These are phyloP conservation scores for Chlamydomonas asymmetrica DNA, from an alignment of 139 green algal genomes.

Conservation along the genomic window DNA sequence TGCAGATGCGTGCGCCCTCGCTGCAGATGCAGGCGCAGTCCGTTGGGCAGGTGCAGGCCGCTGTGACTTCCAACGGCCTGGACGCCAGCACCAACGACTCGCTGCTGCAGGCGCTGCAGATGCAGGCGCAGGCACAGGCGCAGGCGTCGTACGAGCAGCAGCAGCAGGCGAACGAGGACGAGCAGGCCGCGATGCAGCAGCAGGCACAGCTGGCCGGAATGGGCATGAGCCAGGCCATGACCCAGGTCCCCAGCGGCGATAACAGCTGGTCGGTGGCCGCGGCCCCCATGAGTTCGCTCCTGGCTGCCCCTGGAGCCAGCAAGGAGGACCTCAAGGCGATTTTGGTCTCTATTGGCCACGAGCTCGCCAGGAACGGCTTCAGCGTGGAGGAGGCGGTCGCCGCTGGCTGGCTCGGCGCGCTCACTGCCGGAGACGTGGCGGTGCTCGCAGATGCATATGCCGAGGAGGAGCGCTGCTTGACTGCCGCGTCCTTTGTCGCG, in stretches of 20 bases:
- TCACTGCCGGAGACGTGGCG: conserved; percentile 18
- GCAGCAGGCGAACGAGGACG: not conserved
- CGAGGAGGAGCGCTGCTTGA: conserved; percentile 23
- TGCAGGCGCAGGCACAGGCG: not conserved
- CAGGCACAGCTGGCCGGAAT: not conserved
- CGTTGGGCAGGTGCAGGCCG: not conserved
- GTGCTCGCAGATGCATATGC: conserved; percentile 30
- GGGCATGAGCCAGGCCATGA: not conserved
- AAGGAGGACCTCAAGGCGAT: conserved; percentile 28
- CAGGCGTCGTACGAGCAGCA: not conserved
- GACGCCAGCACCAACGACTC: not conserved
- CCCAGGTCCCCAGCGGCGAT: no score
- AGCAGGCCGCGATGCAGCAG: not conserved
- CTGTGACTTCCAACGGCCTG: not conserved
- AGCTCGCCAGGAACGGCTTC: conserved; percentile 35
- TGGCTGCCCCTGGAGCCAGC: not conserved
- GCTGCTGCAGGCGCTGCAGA: not conserved
- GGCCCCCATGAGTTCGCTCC: not conserved
- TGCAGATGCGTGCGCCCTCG: not conserved
- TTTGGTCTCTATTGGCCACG: conserved; percentile 34
- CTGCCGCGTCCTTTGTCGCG: no score
- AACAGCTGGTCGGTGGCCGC: no score
- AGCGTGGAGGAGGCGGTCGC: conserved; percentile 33
- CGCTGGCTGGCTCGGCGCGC: conserved; percentile 35
- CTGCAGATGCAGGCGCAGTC: not conserved